A percentile compares a stretch with the other conserved stretches of the same genome.
Conservation (phyloP, 139 green algal species). For the Picocystis salinarum region DNA sequence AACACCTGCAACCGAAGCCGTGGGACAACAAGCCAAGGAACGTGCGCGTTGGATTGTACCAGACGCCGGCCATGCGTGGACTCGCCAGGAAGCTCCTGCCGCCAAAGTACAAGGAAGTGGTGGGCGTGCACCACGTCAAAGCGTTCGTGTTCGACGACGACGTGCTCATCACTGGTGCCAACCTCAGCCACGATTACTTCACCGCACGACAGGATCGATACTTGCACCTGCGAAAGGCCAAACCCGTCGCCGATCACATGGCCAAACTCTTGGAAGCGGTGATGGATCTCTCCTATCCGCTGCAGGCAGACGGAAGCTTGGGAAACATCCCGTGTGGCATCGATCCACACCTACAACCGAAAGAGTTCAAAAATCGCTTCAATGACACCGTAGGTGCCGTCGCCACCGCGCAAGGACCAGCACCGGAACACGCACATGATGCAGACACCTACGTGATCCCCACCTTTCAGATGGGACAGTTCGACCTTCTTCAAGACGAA, state of each 20-base stretch:
- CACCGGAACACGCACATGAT: not conserved
- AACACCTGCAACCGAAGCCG: no score
- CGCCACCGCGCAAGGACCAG: not conserved
- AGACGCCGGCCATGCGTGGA: not conserved
- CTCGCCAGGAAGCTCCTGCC: not conserved
- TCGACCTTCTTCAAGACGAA: constrained; percentile 25
- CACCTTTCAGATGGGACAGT: constrained; percentile 20
- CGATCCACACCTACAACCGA: constrained; percentile 6
- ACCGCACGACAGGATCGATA: constrained; percentile 26
- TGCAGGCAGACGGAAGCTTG: not conserved
- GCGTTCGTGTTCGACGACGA: constrained; percentile 28
- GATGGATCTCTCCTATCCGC: not conserved
- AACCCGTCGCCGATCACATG: not conserved
- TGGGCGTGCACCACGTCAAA: constrained; percentile 25
- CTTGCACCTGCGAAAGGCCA: constrained; percentile 3
- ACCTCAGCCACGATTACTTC: constrained; percentile 29
- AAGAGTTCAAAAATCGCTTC: constrained; percentile 8
- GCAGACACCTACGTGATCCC: constrained; percentile 27
- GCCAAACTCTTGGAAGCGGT: not conserved
- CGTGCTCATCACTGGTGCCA: constrained; percentile 29
- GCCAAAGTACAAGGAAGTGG: constrained; percentile 8
- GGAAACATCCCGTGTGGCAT: not conserved
- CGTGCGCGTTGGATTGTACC: constrained; percentile 3
- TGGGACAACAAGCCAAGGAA: no score
- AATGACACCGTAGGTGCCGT: not conserved